These are phyloP conservation scores for Termitomyces sp. DNA, from an alignment of 768 basidiomycete species.

Conservation along the genomic window DNA sequence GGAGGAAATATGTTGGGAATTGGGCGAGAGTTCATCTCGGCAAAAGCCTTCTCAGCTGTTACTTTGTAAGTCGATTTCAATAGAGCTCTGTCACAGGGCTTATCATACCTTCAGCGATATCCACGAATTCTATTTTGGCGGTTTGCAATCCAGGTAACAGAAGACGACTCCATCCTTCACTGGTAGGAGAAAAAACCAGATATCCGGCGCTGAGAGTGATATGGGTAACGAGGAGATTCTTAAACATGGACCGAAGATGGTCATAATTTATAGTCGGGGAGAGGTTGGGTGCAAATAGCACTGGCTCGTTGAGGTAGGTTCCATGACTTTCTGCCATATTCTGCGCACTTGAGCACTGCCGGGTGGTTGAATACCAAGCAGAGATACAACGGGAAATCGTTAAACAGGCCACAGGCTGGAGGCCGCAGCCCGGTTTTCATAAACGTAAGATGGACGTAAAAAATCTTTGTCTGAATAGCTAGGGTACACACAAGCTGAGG, in stretches of 20 bases:
- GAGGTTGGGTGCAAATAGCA: not conserved
- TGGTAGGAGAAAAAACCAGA: not conserved
- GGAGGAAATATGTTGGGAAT: not conserved
- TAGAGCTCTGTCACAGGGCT: no score
- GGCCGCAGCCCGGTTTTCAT: not conserved
- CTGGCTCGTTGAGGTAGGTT: not conserved
- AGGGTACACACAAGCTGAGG: not conserved
- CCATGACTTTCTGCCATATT: not conserved
- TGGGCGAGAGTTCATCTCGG: not conserved
- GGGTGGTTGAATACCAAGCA: not conserved
- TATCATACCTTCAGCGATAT: not conserved
- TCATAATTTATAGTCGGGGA: not conserved
- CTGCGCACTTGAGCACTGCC: not conserved
- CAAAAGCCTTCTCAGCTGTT: not conserved
- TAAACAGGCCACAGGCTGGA: not conserved
- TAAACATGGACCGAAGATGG: constrained; percentile 1
- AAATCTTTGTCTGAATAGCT: not conserved
- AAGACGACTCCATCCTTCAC: constrained; percentile 1
- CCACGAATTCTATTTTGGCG: not conserved
- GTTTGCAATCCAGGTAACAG: not conserved
- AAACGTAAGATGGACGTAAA: not conserved
- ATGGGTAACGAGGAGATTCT: not conserved
- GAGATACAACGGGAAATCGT: no score
- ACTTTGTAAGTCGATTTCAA: not conserved
- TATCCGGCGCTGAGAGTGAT: constrained; percentile 1